These are phyloP conservation scores for Penstemon davidsonii DNA, from an alignment of 257 asterid genomes.

Conservation along the genomic window DNA sequence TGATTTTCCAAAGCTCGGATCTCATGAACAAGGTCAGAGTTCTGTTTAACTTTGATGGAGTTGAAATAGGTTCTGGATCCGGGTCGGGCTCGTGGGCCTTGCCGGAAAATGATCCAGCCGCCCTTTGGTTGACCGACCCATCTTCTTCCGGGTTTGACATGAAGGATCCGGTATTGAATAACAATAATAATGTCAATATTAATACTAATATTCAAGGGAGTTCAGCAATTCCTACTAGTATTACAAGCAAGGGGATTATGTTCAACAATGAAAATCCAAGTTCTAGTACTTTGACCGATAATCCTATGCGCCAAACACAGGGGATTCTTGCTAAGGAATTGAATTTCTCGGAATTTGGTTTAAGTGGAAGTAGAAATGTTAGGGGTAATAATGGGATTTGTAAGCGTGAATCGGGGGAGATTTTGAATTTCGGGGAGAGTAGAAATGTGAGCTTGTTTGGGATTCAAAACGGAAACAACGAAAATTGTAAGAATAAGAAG, in stretches of 20 bases:
- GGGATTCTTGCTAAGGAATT: conserved; percentile 45
- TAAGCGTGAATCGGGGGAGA: conserved; percentile 63
- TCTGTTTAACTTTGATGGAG: conserved; percentile 59
- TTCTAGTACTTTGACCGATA: conserved; percentile 47
- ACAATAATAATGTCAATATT: neutral
- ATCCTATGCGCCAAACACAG: conserved; percentile 41
- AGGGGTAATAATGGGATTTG: conserved; percentile 32
- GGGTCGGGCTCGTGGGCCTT: conserved; percentile 57
- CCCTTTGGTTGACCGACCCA: conserved; percentile 68
- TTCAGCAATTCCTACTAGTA: conserved; percentile 34
- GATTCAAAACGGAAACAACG: conserved; percentile 23
- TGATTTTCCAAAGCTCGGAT: conserved; percentile 68
- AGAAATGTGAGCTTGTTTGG: conserved; percentile 48
- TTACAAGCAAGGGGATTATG: conserved; percentile 35
- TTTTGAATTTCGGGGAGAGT: conserved; percentile 57
- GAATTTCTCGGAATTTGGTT: conserved; percentile 54
- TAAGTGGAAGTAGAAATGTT: conserved; percentile 40
- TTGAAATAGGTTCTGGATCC: conserved; percentile 44
- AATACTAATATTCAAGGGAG: conserved; percentile 5
- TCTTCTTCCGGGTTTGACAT: conserved; percentile 39
- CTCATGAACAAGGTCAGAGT: conserved; percentile 71
- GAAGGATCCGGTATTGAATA: conserved; percentile 34
- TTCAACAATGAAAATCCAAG: conserved; percentile 44
- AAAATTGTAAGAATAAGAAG: conserved; percentile 33
- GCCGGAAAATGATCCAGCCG: conserved; percentile 59